Base-by-base conservation (phyloP, 805 yeast genomes). In the Pichia thaimueangensis region DNA sequence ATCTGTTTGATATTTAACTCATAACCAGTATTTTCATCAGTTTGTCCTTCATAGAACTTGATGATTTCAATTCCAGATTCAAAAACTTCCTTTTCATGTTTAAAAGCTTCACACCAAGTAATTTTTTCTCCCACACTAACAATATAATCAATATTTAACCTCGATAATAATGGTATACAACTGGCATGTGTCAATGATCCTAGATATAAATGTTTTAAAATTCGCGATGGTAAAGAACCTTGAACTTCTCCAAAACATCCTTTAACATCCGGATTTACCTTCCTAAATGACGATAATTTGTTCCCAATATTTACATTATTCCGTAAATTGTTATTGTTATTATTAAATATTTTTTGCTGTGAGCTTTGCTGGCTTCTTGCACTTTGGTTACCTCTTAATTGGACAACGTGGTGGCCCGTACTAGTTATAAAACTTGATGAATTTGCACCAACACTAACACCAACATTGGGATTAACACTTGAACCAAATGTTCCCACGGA, bases 181-280 rank as follows among this genome's bases (percentile, higher is more conserved):
- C 78, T 79, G 4, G 97, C 97, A 64, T 91, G 96, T 36, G 64
- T 74, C 42, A 88, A 65, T 3, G 93, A 81, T 1, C 97, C 97
- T 41, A 91, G 67, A 55, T 88, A 91, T 47, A 91, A 60, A 60
- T 89, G 89, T 1, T 91, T 85, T 41, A 89, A 62, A 4, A 91
- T 82, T 40, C 85, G 67, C 0, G 96, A 87, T 1, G 97, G 97
- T 20, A 91, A 57, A 2, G 94, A 70, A 20, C 97, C 88, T 57
- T 47, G 50, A 29, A 62, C 62, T 12, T 49, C 52, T 43, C 50
- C 52, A 40, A 63, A 54, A 60, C 72, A 28, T 55, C 71, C 47
- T 59, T 43, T 54, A 25, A 41, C 34, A 4, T 16, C 23, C 6
- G 39, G 39, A 6, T 4, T 27, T 8, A 7, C 11, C 19, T 16